Percentiles rank a stretch among this genome's conserved stretches.
phyloP scores from a whole-genome alignment of 1,139 yeast species.

The Suhomyces choctaworum region DNA sequence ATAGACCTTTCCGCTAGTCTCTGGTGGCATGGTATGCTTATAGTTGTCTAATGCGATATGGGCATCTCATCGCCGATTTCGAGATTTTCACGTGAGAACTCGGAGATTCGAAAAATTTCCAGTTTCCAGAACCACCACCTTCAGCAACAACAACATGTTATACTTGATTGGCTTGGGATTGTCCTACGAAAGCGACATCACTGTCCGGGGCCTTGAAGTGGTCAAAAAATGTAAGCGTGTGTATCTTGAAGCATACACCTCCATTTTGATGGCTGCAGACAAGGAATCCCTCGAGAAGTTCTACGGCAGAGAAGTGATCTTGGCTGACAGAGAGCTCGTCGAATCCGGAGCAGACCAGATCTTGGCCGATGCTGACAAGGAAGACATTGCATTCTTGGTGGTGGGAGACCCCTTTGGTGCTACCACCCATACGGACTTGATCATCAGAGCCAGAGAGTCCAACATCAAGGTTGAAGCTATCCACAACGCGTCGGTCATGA shows the following conservation, averaged over 20 bases:
- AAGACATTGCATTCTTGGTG: slow-evolving; percentile 88
- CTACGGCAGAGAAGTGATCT: slow-evolving; percentile 79
- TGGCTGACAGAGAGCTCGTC: slow-evolving; percentile 94
- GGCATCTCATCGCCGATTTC: slow-evolving; percentile 6
- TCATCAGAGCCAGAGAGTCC: slow-evolving; percentile 83
- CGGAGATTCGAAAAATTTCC: slow-evolving; percentile 9
- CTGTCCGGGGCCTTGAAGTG: slow-evolving; percentile 89
- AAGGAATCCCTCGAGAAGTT: slow-evolving; percentile 66
- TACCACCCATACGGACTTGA: slow-evolving; percentile 93
- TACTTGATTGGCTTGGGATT: slow-evolving; percentile 91
- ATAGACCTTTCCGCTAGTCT: not conserved
- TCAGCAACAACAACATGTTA: slow-evolving; percentile 55
- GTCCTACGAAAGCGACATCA: slow-evolving; percentile 85
- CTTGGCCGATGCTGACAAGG: slow-evolving; percentile 69
- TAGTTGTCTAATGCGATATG: no score
- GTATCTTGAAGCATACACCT: slow-evolving; percentile 92
- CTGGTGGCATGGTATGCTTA: no score
- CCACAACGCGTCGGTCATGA: slow-evolving; percentile 97
- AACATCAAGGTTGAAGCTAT: slow-evolving; percentile 76
- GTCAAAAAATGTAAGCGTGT: slow-evolving; percentile 83
- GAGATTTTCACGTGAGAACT: slow-evolving; percentile 7
- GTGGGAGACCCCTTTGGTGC: slow-evolving; percentile 99
- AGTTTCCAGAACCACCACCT: no score
- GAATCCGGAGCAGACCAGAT: slow-evolving; percentile 87
- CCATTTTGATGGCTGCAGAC: slow-evolving; percentile 91